Conservation (phyloP, 257 asterid species). For the Petunia secreta region DNA sequence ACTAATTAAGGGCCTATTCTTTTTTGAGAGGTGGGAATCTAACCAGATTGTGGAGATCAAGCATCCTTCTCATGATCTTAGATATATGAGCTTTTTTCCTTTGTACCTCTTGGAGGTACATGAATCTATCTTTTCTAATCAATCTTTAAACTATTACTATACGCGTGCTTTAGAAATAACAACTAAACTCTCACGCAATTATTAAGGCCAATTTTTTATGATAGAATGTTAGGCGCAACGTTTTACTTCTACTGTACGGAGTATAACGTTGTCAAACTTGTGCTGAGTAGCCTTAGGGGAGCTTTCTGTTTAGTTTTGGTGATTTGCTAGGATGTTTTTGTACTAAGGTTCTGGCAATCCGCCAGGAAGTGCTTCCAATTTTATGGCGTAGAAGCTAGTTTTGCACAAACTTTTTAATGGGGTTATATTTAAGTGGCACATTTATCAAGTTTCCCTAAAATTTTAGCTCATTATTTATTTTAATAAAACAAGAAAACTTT, state of each 20-base stretch:
- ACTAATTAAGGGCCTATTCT: slow-evolving; percentile 2
- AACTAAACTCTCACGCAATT: background rate
- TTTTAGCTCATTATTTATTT: slow-evolving; percentile 2
- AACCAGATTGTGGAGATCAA: background rate
- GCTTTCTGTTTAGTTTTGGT: too few species aligned
- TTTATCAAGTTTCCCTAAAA: background rate
- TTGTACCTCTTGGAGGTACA: background rate
- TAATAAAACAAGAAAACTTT: background rate
- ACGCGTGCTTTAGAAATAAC: background rate
- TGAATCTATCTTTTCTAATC: background rate
- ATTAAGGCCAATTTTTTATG: background rate
- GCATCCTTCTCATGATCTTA: slow-evolving; percentile 13
- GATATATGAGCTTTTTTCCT: background rate
- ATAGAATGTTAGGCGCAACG: background rate
- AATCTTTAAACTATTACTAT: background rate
- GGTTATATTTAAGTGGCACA: too few species aligned
- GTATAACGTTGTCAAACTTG: too few species aligned
- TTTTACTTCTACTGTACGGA: too few species aligned
- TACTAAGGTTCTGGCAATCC: too few species aligned
- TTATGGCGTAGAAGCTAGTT: too few species aligned
- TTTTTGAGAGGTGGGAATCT: slow-evolving; percentile 13
- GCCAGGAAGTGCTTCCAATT: too few species aligned
- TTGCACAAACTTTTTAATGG: too few species aligned
- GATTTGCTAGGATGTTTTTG: too few species aligned
- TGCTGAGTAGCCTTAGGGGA: too few species aligned